Base-by-base conservation (phyloP, 78 protist genomes). In the Chrysochromulina tobinii region DNA sequence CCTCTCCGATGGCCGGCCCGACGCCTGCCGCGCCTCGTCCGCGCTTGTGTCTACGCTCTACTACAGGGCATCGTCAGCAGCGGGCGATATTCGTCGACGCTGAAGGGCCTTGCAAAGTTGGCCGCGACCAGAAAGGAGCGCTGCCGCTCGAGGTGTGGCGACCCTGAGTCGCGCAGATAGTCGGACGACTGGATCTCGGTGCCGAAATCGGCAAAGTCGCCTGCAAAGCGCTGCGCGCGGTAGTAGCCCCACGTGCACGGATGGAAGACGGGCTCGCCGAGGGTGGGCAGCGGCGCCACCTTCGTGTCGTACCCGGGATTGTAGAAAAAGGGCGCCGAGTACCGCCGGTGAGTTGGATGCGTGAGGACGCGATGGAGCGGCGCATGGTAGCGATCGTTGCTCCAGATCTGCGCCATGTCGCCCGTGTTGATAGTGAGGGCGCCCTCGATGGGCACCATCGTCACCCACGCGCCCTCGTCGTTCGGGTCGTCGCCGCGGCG, bases 361-460 rank as follows among this genome's bases (percentile, higher is more conserved):
- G 89, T 64, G 54, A 69, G 23, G 7, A 69, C 79, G 83, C 54
- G 83, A 57, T 73, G 83, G 9, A 51, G 61, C 15, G 89, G 89
- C 61, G 90, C 90, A 2, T 25, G 25, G 81, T 87, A 87, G 5
- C 58, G 79, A 25, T 67, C 64, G 61, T 87, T 87, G n/a, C 66
- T 53, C 21, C 38, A 61, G n/a, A 84, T 50, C 91, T 88, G 91
- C 67, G 75, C 75, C 91, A 88, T 72, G 85, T 88, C 91, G 57
- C 91, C 90, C n/a, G 72, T 20, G 91, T 88, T 88, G 91, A 88
- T 72, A 2, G 67, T 72, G 69, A 88, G 50, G 3, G 91, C 50
- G 6, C 67, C 91, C 3, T 1, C 50, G 14, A 27, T 59, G 12
- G 91, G 91, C 48, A 38, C 51, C 48, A 88, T 84, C 1, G 67